Evolutionary conservation across 345 rosid species (phyloP), one percentile per base, ranked within the genome.

Genomic region (Corchorus capsularis): DNA sequence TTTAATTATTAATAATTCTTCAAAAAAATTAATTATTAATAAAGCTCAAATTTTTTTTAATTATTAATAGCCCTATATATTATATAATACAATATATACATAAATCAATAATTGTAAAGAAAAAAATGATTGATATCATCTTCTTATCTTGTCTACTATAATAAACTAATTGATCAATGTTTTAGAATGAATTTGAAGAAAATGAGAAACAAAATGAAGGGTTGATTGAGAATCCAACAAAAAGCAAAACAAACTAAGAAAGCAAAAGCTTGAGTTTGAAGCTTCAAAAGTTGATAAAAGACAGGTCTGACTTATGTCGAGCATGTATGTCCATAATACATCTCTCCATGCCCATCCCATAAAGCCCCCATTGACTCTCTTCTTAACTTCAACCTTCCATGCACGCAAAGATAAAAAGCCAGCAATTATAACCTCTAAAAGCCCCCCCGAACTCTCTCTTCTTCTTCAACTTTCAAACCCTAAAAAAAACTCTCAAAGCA

Each of bases 261-360:
- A 75, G 78, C 78, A 65, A 65, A 53, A 39, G 39, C 78, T 75
- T 75, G 55, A 35, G 72, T n/a, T 22, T 50, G 78, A 75, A 75
- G 78, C 63, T 41, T 55, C 53, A 57, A 54, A 75, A 75, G 50
- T 27, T 41, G 72, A 75, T 75, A 53, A 54, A 64, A 39, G 49
- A 43, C 16, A 22, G 17, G n/a, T 75, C 63, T 65, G 43, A 65
- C 41, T 22, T 10, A 27, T 75, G 63, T 75, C 45, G 41, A n/a
- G 16, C 54, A 66, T 75, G 78, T 22, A 17, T 41, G 15, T 32
- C 5, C 17, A 53, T 50, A 8, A 8, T 50, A 50, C 12, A 14
- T 4, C 17, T n/a, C 39, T 35, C 39, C 66, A 34, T 71, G 53
- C 52, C 53, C 50, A 4, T 56, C 55, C 60, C 66, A 34, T 62